Base-by-base conservation (phyloP, 371 early-diverging fungal genomes). In the Actinomucor elegans region DNA sequence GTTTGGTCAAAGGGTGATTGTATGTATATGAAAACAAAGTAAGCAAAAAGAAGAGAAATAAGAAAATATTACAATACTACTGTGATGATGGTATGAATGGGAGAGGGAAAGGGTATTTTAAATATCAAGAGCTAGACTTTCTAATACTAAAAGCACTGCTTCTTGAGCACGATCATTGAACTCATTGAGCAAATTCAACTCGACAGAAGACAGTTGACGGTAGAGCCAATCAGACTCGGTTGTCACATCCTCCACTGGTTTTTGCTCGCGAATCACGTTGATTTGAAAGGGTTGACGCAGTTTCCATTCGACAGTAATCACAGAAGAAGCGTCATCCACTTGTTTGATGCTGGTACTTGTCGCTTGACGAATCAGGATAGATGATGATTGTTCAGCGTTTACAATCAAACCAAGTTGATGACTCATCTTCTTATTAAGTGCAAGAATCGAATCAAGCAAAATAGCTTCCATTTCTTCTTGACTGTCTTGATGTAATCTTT, bases 321-420 rank as follows among this genome's bases (percentile, higher is more conserved):
- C 36, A 8, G 53, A 31, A 18, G 54, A 32, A 2, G 35, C 44
- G 17, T 48, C 43, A 10, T 36, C 20, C 6, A 26, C 35, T 18
- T 51, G 44, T 15, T 23, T 31, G 3, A 10, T 15, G 21, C 32
- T 47, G 15, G 29, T 23, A 15, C 38, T 41, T 12, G 33, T 40
- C 5, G 63, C 63, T 61, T 66, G 67, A 20, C 64, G 52, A 8
- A 70, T 57, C 11, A 70, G 47, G 15, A 60, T 63, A 32, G 40
- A 15, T 11, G 70, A 55, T 2, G 70, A 46, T 43, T 64, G 58
- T 32, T 65, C 36, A 21, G 68, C 68, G 33, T 65, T 64, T 12
- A 71, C 44, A 5, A 67, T 61, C 5, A 55, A 45, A 5, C 68
- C 71, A 32, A 71, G 55, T 29, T 71, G 68, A 50, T 58, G 57